Base-by-base conservation (phyloP, 1,284 basidiomycete genomes). In the Porogramme epimiltina region DNA sequence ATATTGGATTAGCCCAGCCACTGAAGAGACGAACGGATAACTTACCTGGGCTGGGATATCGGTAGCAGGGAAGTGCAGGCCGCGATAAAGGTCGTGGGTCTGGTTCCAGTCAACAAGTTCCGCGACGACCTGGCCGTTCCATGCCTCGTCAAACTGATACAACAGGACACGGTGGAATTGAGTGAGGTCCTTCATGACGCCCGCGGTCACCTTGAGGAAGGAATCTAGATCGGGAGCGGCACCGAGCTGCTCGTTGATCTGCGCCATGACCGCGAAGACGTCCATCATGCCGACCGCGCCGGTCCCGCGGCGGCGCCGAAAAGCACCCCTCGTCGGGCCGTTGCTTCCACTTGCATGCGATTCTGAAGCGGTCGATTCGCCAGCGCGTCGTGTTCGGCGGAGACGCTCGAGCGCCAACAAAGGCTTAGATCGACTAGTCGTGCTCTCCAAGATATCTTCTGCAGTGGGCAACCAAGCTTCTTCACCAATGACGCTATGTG, bases 111-210 rank as follows among this genome's bases (percentile, higher is more conserved):
- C 91, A 19, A 93, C 85, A 13, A 94, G 73, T 70, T 95, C 92
- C 11, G 90, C 84, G 0, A 93, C 88, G 40, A 92, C 89, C 65
- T 91, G 84, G 15, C 85, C 85, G 63, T 87, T 87, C 83, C 84
- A 86, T 18, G 67, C 57, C 60, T 89, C 85, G 66, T 89, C 87
- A 62, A 89, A 89, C 69, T 93, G 90, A 66, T 95, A 95, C n/a
- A 93, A 78, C 68, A 95, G 74, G n/a, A 93, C 89, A 9, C 92
- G 81, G 66, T 93, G 89, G 65, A 93, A 93, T 65, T 88, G 87
- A 6, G 88, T 89, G 52, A 95, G 66, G 63, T 95, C 91, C 67
- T 91, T 89, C 55, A 94, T 80, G 20, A 94, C 79, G 3, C 91
- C 90, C 6, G 90, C 90, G 0, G 84, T 81, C 45, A 93, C 79